Percentiles rank a stretch among this genome's conserved stretches.
These are phyloP conservation scores for Excoecaria agallocha DNA, from an alignment of 345 rosid genomes.

Conservation along the genomic window DNA sequence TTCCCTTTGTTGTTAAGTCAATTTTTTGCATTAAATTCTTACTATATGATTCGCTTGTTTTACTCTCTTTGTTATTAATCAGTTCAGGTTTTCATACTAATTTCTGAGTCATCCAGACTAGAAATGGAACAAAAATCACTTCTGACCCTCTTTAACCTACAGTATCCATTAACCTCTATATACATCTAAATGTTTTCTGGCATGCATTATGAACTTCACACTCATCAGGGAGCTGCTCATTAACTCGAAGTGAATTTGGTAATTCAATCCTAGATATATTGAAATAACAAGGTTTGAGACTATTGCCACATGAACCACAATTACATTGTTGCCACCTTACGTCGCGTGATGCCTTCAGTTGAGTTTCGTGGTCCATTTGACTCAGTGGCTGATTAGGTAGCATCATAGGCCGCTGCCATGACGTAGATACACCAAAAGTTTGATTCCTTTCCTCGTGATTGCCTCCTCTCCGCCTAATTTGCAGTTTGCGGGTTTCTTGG, in stretches of 20 bases:
- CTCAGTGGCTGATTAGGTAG: constrained; percentile 38
- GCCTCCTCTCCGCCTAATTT: constrained; percentile 62
- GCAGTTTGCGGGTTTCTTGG: constrained; percentile 71
- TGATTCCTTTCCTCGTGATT: constrained; percentile 38
- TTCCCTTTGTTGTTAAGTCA: neutral
- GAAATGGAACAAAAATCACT: neutral
- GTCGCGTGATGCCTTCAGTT: constrained; percentile 99
- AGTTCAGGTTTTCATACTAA: neutral
- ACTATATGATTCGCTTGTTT: neutral
- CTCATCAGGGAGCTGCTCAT: too few species aligned
- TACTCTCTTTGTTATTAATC: neutral
- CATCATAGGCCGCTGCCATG: constrained; percentile 57
- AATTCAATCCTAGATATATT: neutral
- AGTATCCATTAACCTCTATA: neutral
- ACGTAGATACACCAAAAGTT: constrained; percentile 35
- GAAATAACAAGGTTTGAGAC: constrained; percentile 2
- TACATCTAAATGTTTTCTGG: neutral
- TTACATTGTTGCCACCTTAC: constrained; percentile 77
- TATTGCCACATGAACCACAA: constrained; percentile 37
- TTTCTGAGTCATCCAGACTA: constrained; percentile 1
- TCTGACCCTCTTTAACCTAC: neutral
- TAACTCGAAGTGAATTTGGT: neutral
- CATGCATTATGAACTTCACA: neutral
- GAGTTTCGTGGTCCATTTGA: constrained; percentile 65
- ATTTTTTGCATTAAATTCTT: neutral